Evolutionary conservation across 2,329 filamentous ascomycete genomes (phyloP), one percentile per base, ranked within the genome.

Genomic region (Pseudopithomyces maydicus): DNA sequence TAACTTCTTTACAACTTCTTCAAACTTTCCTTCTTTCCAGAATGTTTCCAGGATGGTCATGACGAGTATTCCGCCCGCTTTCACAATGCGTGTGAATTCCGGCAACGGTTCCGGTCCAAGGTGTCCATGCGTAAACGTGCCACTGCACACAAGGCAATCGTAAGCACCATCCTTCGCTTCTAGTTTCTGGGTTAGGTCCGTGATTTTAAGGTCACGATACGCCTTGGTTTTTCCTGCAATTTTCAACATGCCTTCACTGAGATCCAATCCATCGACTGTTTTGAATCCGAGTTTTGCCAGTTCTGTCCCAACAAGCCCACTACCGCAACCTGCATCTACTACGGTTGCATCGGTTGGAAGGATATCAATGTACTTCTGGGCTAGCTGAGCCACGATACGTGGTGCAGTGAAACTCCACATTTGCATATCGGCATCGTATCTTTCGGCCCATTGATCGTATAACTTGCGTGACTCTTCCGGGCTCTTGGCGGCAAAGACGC

Each of bases 241-340:
- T 2, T 78, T 76, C 5, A 86, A 78, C 84, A 85, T 85, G 32
- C 80, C 79, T 1, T 78, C 75, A 49, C 79, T 82, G 15, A 85
- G 70, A 60, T 86, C 84, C 23, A 84, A 67, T 23, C 84, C 84
- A 49, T 84, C 80, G 41, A 85, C 77, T n/a, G 74, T 71, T 36
- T 74, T 74, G 3, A 78, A 78, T 2, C 80, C 79, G 32, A 75
- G 66, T 36, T 77, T 69, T 20, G 77, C 74, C 3, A 85, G 77
- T 23, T 78, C 79, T 19, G 77, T 67, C 3, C 82, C 83, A 11
- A 84, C 82, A 8, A 84, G 77, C 0, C 83, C 83, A 0, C 82
- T 85, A 3, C 83, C 83, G 55, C 83, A 85, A n/a, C 83, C 83
- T 20, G 82, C 82, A 56, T 85, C 83, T 0, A 84, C 76, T 54